These are phyloP conservation scores for Actinomucor elegans DNA, from an alignment of 371 early-diverging fungal species.

Conservation along the genomic window DNA sequence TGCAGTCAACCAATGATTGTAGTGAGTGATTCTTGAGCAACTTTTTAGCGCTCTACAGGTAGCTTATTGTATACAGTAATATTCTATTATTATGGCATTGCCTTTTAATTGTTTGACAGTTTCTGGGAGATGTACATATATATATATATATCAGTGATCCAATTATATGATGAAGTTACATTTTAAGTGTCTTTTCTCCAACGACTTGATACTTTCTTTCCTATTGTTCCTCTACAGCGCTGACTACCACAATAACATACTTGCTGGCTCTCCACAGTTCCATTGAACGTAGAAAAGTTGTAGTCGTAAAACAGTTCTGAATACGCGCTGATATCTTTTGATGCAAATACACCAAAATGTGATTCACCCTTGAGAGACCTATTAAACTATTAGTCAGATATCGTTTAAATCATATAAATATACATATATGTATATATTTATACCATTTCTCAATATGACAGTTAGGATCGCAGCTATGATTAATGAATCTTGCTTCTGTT, in stretches of 20 bases:
- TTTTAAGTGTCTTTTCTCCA: not conserved
- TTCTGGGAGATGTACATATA: too few species aligned
- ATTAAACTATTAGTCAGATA: too few species aligned
- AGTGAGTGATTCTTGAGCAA: too few species aligned
- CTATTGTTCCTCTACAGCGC: slow-evolving; percentile 73
- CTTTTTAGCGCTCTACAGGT: too few species aligned
- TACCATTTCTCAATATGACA: slow-evolving; percentile 91
- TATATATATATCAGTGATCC: too few species aligned
- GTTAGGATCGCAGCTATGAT: slow-evolving; percentile 84
- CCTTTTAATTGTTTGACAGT: too few species aligned
- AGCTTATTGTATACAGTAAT: too few species aligned
- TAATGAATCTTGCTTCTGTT: slow-evolving; percentile 43
- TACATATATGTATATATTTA: not conserved
- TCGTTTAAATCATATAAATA: not conserved
- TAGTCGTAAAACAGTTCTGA: slow-evolving; percentile 89
- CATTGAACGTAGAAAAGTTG: slow-evolving; percentile 68
- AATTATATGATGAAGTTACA: too few species aligned
- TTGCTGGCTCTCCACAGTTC: slow-evolving; percentile 62
- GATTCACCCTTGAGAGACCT: slow-evolving; percentile 73
- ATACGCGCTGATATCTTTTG: slow-evolving; percentile 65
- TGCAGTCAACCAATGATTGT: too few species aligned
- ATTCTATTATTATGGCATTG: too few species aligned
- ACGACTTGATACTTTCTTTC: slow-evolving; percentile 26
- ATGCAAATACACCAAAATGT: slow-evolving; percentile 78
- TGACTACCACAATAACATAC: slow-evolving; percentile 70